These are phyloP conservation scores for Colletotrichum lentis DNA, from an alignment of 2,329 filamentous ascomycete species.

Conservation along the genomic window DNA sequence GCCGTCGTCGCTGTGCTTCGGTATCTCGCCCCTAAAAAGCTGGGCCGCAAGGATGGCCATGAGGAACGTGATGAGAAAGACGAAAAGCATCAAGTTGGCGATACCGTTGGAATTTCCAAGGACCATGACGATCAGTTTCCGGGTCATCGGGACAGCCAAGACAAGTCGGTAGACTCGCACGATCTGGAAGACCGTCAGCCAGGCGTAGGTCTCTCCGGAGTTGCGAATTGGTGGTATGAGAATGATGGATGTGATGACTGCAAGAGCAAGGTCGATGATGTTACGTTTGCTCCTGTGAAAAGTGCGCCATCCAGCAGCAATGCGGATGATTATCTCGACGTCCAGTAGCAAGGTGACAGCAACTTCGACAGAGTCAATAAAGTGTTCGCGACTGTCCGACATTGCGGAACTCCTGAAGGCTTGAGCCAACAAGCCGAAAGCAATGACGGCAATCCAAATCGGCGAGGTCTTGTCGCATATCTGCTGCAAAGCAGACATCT, in stretches of 20 bases:
- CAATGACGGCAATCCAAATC: constrained; percentile 83
- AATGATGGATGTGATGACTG: constrained; percentile 83
- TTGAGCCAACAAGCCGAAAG: constrained; percentile 81
- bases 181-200: constrained; percentile 93
- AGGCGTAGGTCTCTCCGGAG: constrained; percentile 78
- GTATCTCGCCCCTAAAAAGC: constrained; percentile 88
- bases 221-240: constrained; percentile 81
- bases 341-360: constrained; percentile 81
- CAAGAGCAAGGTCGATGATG: constrained; percentile 80
- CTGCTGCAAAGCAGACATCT: constrained; percentile 66
- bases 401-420: constrained; percentile 80
- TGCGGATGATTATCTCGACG: constrained; percentile 81
- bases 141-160: constrained; percentile 84
- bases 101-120: constrained; percentile 93
- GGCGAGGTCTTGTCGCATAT: constrained; percentile 77
- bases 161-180: constrained; percentile 91
- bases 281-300: constrained; percentile 82
- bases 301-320: constrained; percentile 78
- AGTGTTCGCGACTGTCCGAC: constrained; percentile 63
- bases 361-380: constrained; percentile 78
- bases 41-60: constrained; percentile 93
- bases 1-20: constrained; percentile 66
- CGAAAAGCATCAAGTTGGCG: constrained; percentile 92
- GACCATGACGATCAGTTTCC: constrained; percentile 85
- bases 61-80: constrained; percentile 93